These are phyloP conservation scores for Epithemia pelagica DNA, from an alignment of 108 stramenopile species.

Conservation along the genomic window DNA sequence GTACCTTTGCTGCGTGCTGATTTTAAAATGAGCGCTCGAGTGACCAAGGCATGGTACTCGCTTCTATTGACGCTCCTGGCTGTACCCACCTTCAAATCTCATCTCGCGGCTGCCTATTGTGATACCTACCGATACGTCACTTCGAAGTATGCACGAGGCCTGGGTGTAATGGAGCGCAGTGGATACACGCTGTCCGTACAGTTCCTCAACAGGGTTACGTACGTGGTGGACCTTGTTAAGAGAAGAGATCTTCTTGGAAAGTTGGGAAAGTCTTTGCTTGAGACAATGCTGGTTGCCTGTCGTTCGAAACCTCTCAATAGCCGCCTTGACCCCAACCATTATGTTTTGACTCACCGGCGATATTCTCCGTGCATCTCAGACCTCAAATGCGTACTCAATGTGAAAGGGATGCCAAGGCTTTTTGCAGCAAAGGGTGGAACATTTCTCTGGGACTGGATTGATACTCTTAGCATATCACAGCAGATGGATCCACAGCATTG, in stretches of 20 bases:
- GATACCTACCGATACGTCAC: slow-evolving; percentile 79
- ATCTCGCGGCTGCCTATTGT: slow-evolving; percentile 85
- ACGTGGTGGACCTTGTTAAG: slow-evolving; percentile 77
- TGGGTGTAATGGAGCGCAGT: slow-evolving; percentile 78
- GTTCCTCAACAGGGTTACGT: slow-evolving; percentile 89
- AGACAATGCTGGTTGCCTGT: slow-evolving; percentile 48
- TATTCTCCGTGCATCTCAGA: slow-evolving; percentile 88
- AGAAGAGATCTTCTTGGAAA: slow-evolving; percentile 57
- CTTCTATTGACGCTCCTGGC: slow-evolving; percentile 86
- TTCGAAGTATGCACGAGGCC: slow-evolving; percentile 71
- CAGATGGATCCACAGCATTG: slow-evolving; percentile 76
- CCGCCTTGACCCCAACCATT: slow-evolving; percentile 59
- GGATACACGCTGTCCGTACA: slow-evolving; percentile 82
- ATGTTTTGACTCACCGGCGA: slow-evolving; percentile 71
- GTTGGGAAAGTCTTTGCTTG: slow-evolving; percentile 52
- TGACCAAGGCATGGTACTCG: slow-evolving; percentile 74
- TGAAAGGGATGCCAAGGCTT: slow-evolving; percentile 81
- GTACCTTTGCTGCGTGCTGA: slow-evolving; percentile 62
- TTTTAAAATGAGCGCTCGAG: slow-evolving; percentile 58
- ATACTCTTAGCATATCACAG: slow-evolving; percentile 64
- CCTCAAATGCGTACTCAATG: slow-evolving; percentile 90
- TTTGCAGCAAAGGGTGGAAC: slow-evolving; percentile 42
- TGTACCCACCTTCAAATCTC: slow-evolving; percentile 87
- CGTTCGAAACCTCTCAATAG: slow-evolving; percentile 9
- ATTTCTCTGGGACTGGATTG: slow-evolving; percentile 55